These are phyloP conservation scores for Thielaviopsis euricoi DNA, from an alignment of 2,329 filamentous ascomycete genomes.

Conservation along the genomic window DNA sequence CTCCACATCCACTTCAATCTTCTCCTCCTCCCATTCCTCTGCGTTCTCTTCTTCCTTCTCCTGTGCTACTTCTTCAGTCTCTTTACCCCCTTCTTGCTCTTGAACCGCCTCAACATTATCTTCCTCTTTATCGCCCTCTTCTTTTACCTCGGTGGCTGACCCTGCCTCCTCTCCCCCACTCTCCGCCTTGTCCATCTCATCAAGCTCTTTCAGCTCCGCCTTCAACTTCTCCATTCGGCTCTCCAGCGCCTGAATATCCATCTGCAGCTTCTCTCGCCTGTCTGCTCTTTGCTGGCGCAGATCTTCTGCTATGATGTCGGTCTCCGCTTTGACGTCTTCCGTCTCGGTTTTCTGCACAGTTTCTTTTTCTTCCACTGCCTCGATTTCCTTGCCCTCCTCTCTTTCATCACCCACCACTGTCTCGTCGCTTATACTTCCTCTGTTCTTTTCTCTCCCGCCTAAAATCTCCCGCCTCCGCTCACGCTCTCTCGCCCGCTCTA, in stretches of 20 bases:
- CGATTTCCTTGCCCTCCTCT: background rate
- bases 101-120: no score
- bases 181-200: background rate
- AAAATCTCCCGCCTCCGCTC: background rate
- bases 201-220: background rate
- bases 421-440: background rate
- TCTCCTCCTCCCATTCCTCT: no score
- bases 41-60: no score
- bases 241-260: background rate
- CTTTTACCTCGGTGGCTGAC: no score
- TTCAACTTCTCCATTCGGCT: background rate
- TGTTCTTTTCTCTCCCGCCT: background rate
- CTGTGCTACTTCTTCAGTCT: no score
- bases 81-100: background rate
- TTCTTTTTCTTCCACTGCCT: background rate
- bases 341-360: no score
- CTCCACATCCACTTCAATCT: background rate
- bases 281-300: background rate
- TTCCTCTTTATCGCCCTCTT: no score
- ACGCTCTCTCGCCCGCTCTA: no score
- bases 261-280: background rate
- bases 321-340: background rate
- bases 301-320: background rate
- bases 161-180: no score
- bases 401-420: background rate